Percentiles rank a stretch among this genome's conserved stretches.
Conservation (phyloP, 140 eudicot genomes). For the Bidens hawaiensis region DNA sequence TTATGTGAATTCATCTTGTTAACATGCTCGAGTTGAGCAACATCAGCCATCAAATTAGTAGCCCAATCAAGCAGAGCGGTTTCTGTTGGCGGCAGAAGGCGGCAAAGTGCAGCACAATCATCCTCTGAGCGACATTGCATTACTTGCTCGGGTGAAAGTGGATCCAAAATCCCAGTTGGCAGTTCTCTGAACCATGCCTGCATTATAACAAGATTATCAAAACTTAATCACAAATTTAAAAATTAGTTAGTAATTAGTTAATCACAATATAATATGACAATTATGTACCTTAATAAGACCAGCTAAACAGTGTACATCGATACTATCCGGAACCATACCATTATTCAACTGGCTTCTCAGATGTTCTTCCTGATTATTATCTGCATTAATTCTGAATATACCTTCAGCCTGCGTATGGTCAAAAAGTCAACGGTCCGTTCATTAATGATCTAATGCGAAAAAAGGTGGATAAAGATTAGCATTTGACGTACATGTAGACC, state of each 20-base stretch:
- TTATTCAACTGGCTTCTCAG: constrained; percentile 67
- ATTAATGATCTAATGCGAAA: neutral
- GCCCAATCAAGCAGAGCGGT: constrained; percentile 84
- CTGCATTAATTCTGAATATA: constrained; percentile 77
- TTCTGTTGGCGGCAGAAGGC: constrained; percentile 77
- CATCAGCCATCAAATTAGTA: constrained; percentile 85
- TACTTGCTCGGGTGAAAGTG: too few species aligned
- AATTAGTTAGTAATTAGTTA: too few species aligned
- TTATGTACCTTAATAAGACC: constrained; percentile 92
- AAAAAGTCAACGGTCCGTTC: neutral
- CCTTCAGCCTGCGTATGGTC: constrained; percentile 73
- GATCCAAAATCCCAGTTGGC: too few species aligned
- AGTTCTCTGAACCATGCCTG: too few species aligned
- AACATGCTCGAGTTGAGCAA: constrained; percentile 61
- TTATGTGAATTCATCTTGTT: constrained; percentile 92
- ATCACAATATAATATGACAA: too few species aligned
- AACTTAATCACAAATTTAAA: too few species aligned
- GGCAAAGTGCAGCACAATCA: constrained; percentile 52
- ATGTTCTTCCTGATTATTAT: constrained; percentile 76
- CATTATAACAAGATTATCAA: too few species aligned
- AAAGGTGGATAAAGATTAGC: neutral
- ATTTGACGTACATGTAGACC: constrained; percentile 76
- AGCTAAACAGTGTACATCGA: constrained; percentile 82
- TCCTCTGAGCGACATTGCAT: too few species aligned
- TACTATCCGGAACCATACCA: constrained; percentile 69